A percentile compares a stretch with the other conserved stretches of the same genome.
phyloP scores from a whole-genome alignment of 2,329 filamentous ascomycete species.

The Diplocarpon rosae region DNA sequence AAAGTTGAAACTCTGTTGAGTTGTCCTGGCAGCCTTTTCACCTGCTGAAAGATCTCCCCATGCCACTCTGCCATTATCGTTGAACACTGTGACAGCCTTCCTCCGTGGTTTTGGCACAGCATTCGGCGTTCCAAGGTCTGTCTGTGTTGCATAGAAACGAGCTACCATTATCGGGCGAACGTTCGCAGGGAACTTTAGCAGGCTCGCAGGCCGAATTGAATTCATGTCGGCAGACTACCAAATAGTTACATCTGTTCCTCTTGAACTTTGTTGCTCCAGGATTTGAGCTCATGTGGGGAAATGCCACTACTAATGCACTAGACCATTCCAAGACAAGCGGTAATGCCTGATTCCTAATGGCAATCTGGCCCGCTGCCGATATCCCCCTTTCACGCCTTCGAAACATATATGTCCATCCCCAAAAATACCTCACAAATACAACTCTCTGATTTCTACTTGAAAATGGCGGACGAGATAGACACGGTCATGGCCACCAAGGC shows the following conservation, averaged over 20 bases:
- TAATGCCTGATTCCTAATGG: slow-evolving; percentile 10
- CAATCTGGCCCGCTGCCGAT: slow-evolving; percentile 22
- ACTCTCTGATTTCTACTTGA: too few relatives aligned
- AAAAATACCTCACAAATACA: slow-evolving; percentile 10
- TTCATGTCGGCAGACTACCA: slow-evolving; percentile 11
- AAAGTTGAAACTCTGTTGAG: slow-evolving; percentile 86
- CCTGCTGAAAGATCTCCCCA: slow-evolving; percentile 65
- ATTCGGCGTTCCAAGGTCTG: slow-evolving; percentile 30
- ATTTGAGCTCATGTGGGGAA: slow-evolving; percentile 11
- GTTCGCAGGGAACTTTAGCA: slow-evolving; percentile 29
- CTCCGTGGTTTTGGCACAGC: slow-evolving; percentile 37
- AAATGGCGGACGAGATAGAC: neutral
- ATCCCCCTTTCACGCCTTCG: neutral
- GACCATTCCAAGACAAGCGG: slow-evolving; percentile 1
- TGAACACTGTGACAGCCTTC: slow-evolving; percentile 68
- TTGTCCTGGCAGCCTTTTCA: slow-evolving; percentile 76
- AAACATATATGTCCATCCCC: slow-evolving; percentile 6
- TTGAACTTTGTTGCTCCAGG: neutral
- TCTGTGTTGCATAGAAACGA: slow-evolving; percentile 49
- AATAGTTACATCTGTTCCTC: neutral
- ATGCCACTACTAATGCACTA: slow-evolving; percentile 1
- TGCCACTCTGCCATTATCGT: slow-evolving; percentile 71
- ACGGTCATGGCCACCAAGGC: slow-evolving; percentile 67
- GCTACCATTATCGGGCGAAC: slow-evolving; percentile 31
- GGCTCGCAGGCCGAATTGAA: slow-evolving; percentile 21